Evolutionary conservation across 2,329 filamentous ascomycete genomes (phyloP).

Genomic region (Aspergillus brunneoviolaceus): DNA sequence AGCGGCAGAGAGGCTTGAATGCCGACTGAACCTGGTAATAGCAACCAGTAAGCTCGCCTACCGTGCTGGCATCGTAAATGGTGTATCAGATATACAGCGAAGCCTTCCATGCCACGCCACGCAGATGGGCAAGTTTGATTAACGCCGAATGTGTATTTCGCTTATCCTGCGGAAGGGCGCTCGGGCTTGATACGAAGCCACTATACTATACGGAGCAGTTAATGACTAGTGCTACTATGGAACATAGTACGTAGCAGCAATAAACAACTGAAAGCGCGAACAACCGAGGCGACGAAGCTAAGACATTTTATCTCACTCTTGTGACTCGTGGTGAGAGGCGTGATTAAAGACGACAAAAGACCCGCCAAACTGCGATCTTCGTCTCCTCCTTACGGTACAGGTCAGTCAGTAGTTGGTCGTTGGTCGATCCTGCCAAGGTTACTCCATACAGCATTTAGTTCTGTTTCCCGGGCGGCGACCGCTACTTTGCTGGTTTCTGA

Average conservation of each 20-base stretch:
- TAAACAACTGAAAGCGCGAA: neutral
- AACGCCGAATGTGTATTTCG: conserved; percentile 10
- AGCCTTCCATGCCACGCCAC: conserved; percentile 22
- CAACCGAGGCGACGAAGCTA: neutral
- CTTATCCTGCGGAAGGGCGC: conserved; percentile 11
- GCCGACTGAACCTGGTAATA: neutral
- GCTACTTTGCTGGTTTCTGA: conserved; percentile 16
- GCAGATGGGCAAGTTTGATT: conserved; percentile 22
- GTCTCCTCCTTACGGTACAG: neutral
- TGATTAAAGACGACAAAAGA: neutral
- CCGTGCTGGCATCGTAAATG: neutral
- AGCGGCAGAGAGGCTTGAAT: conserved; percentile 10
- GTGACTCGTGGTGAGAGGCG: conserved; percentile 6
- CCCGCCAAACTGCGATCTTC: neutral
- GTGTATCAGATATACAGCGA: conserved; percentile 12
- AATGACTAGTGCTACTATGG: neutral
- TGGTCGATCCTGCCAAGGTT: conserved; percentile 12
- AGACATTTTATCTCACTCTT: neutral
- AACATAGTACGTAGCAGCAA: neutral
- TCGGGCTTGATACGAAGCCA: conserved; percentile 10
- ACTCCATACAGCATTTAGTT: conserved; percentile 3
- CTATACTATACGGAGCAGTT: neutral
- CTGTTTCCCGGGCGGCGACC: conserved; percentile 16
- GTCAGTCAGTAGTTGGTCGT: neutral
- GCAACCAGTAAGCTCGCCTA: neutral